Conservation (phyloP, 106 monocot species). For the Dendrobium catenatum region DNA sequence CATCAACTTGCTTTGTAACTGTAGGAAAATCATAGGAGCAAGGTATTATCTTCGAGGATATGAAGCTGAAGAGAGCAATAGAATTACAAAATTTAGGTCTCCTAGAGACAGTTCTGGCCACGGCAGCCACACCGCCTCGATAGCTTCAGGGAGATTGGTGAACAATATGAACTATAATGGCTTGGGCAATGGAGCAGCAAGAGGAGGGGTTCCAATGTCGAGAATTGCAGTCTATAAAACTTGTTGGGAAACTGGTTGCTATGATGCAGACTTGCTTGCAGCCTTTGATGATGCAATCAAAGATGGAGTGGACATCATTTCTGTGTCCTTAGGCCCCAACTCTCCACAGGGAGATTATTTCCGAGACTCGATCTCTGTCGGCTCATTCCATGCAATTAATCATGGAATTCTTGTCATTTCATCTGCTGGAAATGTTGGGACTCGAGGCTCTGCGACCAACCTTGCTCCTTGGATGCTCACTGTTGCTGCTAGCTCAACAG, state of each 20-base stretch:
- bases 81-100: slow-evolving; percentile 37
- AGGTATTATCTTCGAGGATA: slow-evolving; percentile 61
- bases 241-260: slow-evolving; percentile 84
- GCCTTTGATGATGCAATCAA: slow-evolving; percentile 83
- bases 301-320: slow-evolving; percentile 77
- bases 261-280: slow-evolving; percentile 77
- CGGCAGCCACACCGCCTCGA: slow-evolving; percentile 88
- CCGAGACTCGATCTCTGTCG: slow-evolving; percentile 65
- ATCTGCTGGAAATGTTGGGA: slow-evolving; percentile 70
- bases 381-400: slow-evolving; percentile 71
- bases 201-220: slow-evolving; percentile 77
- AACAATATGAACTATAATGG: slow-evolving; percentile 61
- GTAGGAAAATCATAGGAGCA: slow-evolving; percentile 66
- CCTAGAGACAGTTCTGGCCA: slow-evolving; percentile 78
- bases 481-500: slow-evolving; percentile 66
- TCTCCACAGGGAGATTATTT: slow-evolving; percentile 63
- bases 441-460: slow-evolving; percentile 59
- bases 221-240: slow-evolving; percentile 84
- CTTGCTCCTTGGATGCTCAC: slow-evolving; percentile 89
- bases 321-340: slow-evolving; percentile 65
- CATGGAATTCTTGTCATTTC: slow-evolving; percentile 74
- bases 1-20: not conserved
- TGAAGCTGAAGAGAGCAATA: slow-evolving; percentile 37
- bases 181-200: slow-evolving; percentile 46
- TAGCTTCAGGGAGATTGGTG: slow-evolving; percentile 61